Conservation (phyloP, 2,329 filamentous ascomycete species). For the Aspergillus quadricinctus region DNA sequence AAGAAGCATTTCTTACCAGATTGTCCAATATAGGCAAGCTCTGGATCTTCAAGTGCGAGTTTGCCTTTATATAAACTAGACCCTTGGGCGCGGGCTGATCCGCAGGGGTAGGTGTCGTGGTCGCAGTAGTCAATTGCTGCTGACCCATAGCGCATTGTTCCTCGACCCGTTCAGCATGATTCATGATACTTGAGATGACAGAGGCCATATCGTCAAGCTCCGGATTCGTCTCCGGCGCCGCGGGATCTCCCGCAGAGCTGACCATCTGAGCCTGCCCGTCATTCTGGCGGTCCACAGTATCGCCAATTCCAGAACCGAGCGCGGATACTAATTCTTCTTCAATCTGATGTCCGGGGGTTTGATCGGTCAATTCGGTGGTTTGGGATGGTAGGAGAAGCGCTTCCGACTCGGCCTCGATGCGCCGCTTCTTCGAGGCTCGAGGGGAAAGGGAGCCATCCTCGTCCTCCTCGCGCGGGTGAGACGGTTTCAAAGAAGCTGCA, state of each 20-base stretch:
- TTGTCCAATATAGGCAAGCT: conserved; percentile 60
- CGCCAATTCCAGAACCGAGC: conserved; percentile 26
- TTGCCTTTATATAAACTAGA: conserved; percentile 39
- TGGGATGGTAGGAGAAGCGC: conserved; percentile 18
- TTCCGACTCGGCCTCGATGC: conserved; percentile 29
- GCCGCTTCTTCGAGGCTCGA: conserved; percentile 38
- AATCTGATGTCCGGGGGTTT: conserved; percentile 28
- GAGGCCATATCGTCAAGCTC: conserved; percentile 34
- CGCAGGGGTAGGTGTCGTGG: conserved; percentile 8
- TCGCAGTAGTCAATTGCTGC: conserved; percentile 22
- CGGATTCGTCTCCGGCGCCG: conserved; percentile 18
- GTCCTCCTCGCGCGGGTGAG: conserved; percentile 33
- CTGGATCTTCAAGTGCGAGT: conserved; percentile 51
- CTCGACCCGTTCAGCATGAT: conserved; percentile 41
- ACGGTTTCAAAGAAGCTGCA: conserved; percentile 25
- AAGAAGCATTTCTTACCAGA: conserved; percentile 42
- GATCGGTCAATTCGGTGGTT: conserved; percentile 17
- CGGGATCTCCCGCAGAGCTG: conserved; percentile 11
- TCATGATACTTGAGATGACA: conserved; percentile 42
- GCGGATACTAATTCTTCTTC: conserved; percentile 36
- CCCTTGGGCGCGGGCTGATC: conserved; percentile 29
- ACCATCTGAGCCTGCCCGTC: conserved; percentile 20
- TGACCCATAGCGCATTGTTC: conserved; percentile 35
- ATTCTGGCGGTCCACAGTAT: conserved; percentile 21
- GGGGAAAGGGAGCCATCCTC: conserved; percentile 29